Evolutionary conservation across 2,329 filamentous ascomycete genomes (phyloP).

Genomic region (Cladophialophora carrionii): DNA sequence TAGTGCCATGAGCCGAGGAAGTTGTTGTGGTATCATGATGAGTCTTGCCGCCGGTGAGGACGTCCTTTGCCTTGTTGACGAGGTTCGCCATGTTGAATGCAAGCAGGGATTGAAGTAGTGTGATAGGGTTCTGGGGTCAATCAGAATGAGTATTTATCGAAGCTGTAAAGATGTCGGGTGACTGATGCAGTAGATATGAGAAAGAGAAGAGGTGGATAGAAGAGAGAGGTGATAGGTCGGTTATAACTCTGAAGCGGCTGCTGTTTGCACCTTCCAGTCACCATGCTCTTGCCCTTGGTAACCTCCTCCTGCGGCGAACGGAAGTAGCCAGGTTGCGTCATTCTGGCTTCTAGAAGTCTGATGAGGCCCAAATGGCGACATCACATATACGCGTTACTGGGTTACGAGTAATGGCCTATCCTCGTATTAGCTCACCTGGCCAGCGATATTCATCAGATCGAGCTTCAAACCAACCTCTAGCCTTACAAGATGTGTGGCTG

Average conservation of each 20-base stretch:
- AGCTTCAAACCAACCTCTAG: background rate
- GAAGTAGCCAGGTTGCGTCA: constrained; percentile 6
- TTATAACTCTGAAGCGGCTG: background rate
- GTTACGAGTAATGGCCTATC: background rate
- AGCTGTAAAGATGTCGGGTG: background rate
- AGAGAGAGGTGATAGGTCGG: background rate
- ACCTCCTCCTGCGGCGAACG: background rate
- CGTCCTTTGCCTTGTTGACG: constrained; percentile 55
- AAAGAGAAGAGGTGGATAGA: background rate
- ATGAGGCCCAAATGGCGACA: background rate
- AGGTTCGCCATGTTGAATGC: constrained; percentile 50
- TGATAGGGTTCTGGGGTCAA: background rate
- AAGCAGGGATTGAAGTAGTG: background rate
- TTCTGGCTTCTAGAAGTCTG: background rate
- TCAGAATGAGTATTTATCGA: background rate
- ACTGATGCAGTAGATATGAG: background rate
- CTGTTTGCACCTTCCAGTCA: constrained; percentile 7
- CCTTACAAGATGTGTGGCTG: constrained; percentile 23
- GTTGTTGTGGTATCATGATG: constrained; percentile 30
- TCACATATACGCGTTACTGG: no score
- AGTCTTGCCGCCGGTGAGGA: constrained; percentile 43
- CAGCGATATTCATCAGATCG: background rate
- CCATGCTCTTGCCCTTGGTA: background rate
- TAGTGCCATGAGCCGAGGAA: constrained; percentile 30
- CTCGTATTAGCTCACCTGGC: background rate